A percentile compares a stretch with the other conserved stretches of the same genome.
Conservation (phyloP, 441 rosid genomes). For the Sinapis alba region DNA sequence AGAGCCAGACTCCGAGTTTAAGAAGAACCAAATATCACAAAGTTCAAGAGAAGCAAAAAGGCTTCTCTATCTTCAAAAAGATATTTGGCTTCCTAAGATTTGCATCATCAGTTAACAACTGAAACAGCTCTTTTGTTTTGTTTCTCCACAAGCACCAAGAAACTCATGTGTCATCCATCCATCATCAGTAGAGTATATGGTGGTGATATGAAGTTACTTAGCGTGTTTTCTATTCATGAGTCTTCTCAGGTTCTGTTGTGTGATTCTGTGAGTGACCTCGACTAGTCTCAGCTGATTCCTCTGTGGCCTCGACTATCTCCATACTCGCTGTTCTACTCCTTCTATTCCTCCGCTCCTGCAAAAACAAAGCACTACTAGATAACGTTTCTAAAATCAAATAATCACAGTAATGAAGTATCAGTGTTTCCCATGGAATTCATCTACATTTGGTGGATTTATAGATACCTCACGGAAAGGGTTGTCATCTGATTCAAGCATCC, state of each 20-base stretch:
- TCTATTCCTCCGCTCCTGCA: conserved; percentile 71
- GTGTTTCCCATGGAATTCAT: background rate
- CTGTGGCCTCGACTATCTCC: conserved; percentile 44
- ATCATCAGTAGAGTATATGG: background rate
- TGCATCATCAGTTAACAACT: background rate
- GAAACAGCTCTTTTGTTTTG: background rate
- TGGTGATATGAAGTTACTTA: background rate
- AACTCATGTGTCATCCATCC: background rate
- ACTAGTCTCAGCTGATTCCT: conserved; percentile 25
- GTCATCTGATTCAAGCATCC: conserved; percentile 92
- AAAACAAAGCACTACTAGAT: background rate
- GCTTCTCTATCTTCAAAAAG: background rate
- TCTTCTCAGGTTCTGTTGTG: conserved; percentile 30
- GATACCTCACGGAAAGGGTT: conserved; percentile 77
- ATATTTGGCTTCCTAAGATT: background rate
- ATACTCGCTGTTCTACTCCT: conserved; percentile 71
- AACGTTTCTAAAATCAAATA: background rate
- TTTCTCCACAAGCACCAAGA: background rate
- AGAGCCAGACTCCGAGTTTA: background rate
- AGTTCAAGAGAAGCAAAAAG: background rate
- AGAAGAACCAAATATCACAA: background rate
- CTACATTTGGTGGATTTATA: background rate
- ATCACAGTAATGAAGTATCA: background rate
- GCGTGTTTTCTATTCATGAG: conserved; percentile 2
- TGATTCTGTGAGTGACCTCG: conserved; percentile 15